These are phyloP conservation scores for Spatholobus suberectus DNA, from an alignment of 306 rosid genomes.

Conservation along the genomic window DNA sequence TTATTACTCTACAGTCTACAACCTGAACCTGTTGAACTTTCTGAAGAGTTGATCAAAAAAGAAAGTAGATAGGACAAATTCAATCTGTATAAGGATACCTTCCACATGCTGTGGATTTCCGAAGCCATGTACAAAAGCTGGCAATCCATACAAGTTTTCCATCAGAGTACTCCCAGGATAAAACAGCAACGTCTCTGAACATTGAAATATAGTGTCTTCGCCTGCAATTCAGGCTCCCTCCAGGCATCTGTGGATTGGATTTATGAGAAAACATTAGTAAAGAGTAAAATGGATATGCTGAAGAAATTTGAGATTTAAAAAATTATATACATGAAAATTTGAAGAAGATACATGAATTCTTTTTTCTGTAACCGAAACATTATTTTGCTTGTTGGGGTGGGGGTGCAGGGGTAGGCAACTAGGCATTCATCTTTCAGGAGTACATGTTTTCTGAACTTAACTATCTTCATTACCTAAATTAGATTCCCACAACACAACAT, in stretches of 20 bases:
- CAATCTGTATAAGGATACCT: conserved; percentile 14
- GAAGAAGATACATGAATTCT: not conserved
- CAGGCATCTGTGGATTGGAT: not conserved
- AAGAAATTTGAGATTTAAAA: not conserved
- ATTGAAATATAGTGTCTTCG: not conserved
- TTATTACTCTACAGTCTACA: not conserved
- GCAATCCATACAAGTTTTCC: conserved; percentile 3
- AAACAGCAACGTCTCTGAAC: not conserved
- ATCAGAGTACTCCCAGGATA: not conserved
- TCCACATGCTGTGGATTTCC: conserved; percentile 8
- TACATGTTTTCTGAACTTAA: not conserved
- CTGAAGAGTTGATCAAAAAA: not conserved
- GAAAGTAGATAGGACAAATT: not conserved
- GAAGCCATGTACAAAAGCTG: not conserved
- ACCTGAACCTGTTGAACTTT: not conserved
- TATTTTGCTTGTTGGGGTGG: not conserved
- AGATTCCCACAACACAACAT: too few relatives aligned
- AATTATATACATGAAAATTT: not conserved
- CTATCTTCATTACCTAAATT: not conserved
- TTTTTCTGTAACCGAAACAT: not conserved
- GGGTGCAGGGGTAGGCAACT: not conserved
- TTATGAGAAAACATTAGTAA: not conserved
- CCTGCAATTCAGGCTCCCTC: conserved; percentile 5
- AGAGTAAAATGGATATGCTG: not conserved
- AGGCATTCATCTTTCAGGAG: not conserved